Evolutionary conservation across 192 early-diverging fungal genomes (phyloP).

Genomic region (Coemansia sp.): DNA sequence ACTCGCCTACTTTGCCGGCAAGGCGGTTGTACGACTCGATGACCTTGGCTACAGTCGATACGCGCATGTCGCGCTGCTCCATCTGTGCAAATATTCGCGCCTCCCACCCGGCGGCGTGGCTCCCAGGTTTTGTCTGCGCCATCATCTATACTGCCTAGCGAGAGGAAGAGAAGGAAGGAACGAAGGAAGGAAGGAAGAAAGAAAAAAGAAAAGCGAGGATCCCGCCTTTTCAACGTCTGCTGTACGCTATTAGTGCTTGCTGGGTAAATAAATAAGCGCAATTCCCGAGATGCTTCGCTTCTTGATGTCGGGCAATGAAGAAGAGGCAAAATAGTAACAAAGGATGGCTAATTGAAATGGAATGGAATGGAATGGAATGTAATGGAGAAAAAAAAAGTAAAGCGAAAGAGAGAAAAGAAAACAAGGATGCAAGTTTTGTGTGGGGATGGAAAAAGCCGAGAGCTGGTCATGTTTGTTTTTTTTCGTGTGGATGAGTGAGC

Average conservation of each 20-base stretch:
- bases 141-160: constrained; percentile 5
- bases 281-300: background rate
- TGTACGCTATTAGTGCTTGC: background rate
- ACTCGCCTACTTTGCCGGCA: constrained; percentile 46
- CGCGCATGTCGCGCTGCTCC: constrained; percentile 49
- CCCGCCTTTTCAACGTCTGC: too few relatives aligned
- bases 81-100: constrained; percentile 45
- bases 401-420: background rate
- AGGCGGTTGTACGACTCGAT: constrained; percentile 51
- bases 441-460: too few relatives aligned
- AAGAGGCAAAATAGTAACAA: background rate
- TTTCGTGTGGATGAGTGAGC: too few relatives aligned
- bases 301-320: background rate
- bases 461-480: background rate
- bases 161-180: background rate
- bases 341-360: background rate
- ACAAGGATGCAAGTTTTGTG: too few relatives aligned
- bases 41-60: constrained; percentile 47
- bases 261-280: background rate
- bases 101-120: constrained; percentile 32
- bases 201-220: too few relatives aligned
- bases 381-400: background rate
- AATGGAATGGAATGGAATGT: background rate
- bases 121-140: constrained; percentile 20
- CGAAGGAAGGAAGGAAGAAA: background rate